phyloP scores from a whole-genome alignment of 2,329 filamentous ascomycete species.

The Byssoonygena ceratinophila region DNA sequence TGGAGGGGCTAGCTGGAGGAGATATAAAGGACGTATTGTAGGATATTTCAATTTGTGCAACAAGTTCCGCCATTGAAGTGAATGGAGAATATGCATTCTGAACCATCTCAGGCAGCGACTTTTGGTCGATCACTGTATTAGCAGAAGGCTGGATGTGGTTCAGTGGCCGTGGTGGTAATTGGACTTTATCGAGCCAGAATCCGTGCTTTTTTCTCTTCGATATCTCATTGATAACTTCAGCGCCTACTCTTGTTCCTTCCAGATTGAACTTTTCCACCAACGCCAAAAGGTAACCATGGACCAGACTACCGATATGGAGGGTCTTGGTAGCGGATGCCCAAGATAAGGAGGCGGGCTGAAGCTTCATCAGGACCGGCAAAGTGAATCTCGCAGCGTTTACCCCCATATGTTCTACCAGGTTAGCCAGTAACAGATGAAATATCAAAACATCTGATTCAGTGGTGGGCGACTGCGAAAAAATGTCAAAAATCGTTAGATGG shows the following conservation, averaged over 20 bases:
- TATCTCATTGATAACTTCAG: conserved; percentile 65
- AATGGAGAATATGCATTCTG: conserved; percentile 56
- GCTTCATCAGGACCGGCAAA: conserved; percentile 74
- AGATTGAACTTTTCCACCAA: conserved; percentile 68
- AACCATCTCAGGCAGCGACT: conserved; percentile 35
- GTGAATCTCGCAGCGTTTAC: conserved; percentile 71
- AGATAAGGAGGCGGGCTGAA: conserved; percentile 66
- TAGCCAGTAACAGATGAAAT: conserved; percentile 64
- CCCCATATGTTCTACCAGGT: conserved; percentile 64
- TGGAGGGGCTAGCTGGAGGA: conserved; percentile 58
- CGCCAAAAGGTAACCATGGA: conserved; percentile 81
- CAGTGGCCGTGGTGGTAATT: conserved; percentile 56
- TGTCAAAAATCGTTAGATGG: conserved; percentile 83
- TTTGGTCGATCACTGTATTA: conserved; percentile 26
- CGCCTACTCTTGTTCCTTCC: conserved; percentile 57
- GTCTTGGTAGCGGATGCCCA: conserved; percentile 50
- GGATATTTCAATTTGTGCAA: conserved; percentile 61
- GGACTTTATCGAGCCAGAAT: conserved; percentile 68
- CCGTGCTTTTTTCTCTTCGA: conserved; percentile 59
- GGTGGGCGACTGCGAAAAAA: conserved; percentile 61
- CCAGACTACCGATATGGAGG: conserved; percentile 69
- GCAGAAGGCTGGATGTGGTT: conserved; percentile 43
- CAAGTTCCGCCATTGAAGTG: conserved; percentile 58
- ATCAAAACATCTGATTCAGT: conserved; percentile 65
- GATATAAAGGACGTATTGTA: conserved; percentile 50